These are phyloP conservation scores for Desmodesmus armatus DNA, from an alignment of 139 green algal genomes.

Conservation along the genomic window DNA sequence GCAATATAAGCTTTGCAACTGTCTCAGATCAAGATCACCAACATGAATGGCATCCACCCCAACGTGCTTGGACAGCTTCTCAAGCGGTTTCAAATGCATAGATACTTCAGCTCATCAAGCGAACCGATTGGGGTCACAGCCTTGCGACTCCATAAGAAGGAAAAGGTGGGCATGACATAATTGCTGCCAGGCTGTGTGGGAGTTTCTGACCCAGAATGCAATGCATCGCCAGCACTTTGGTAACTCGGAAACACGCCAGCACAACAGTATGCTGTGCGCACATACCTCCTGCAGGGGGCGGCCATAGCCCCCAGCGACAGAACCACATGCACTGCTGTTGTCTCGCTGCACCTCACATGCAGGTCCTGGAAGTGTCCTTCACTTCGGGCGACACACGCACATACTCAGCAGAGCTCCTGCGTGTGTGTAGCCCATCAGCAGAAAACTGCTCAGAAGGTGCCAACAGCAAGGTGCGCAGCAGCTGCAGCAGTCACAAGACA, in stretches of 20 bases:
- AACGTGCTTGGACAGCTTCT: background rate
- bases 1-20: too few relatives aligned
- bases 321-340: background rate
- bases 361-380: constrained; percentile 35
- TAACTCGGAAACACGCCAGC: background rate
- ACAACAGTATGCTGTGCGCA: background rate
- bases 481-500: background rate
- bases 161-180: constrained; percentile 8
- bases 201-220: background rate
- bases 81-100: background rate
- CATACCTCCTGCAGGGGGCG: background rate
- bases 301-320: background rate
- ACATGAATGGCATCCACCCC: background rate
- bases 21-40: too few relatives aligned
- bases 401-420: constrained; percentile 29
- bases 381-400: background rate
- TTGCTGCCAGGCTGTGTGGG: background rate
- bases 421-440: constrained; percentile 31
- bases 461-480: constrained; percentile 16
- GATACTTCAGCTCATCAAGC: background rate
- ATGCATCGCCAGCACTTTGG: background rate
- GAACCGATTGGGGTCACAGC: background rate
- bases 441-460: constrained; percentile 30
- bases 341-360: background rate
- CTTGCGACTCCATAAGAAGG: constrained; percentile 30